Conservation (phyloP, 192 early-diverging fungal genomes). For the Chytriomyces hyalinus region DNA sequence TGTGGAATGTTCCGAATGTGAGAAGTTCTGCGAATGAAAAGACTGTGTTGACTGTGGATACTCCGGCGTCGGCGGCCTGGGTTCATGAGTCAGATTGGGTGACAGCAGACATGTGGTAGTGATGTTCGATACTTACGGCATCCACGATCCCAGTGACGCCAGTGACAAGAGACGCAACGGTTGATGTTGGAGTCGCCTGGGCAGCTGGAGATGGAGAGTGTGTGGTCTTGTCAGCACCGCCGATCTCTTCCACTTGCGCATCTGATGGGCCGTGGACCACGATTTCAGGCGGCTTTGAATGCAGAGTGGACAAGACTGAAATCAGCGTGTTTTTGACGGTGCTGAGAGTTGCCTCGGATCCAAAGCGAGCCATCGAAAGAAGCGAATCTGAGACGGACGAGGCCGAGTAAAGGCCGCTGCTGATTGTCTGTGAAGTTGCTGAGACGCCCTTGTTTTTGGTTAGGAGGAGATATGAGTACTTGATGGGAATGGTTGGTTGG, state of each 20-base stretch:
- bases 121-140: background rate
- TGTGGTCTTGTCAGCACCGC: background rate
- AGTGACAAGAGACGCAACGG: too few relatives aligned
- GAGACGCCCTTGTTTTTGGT: constrained; percentile 17
- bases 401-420: background rate
- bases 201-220: background rate
- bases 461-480: too few relatives aligned
- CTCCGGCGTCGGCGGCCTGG: constrained; percentile 15
- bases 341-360: background rate
- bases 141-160: background rate
- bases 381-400: constrained; percentile 18
- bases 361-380: constrained; percentile 11
- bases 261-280: too few relatives aligned
- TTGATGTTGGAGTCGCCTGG: too few relatives aligned
- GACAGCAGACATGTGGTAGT: background rate
- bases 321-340: background rate
- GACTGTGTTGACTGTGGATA: constrained; percentile 55
- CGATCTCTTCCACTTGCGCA: background rate
- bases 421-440: background rate
- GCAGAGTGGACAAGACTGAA: too few relatives aligned
- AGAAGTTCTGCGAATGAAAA: constrained; percentile 79
- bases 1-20: constrained; percentile 74
- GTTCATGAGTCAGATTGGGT: background rate
- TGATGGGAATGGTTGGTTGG: background rate
- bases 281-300: too few relatives aligned